These are phyloP conservation scores for Meyerozyma sp. DNA, from an alignment of 1,139 yeast genomes.

Conservation along the genomic window DNA sequence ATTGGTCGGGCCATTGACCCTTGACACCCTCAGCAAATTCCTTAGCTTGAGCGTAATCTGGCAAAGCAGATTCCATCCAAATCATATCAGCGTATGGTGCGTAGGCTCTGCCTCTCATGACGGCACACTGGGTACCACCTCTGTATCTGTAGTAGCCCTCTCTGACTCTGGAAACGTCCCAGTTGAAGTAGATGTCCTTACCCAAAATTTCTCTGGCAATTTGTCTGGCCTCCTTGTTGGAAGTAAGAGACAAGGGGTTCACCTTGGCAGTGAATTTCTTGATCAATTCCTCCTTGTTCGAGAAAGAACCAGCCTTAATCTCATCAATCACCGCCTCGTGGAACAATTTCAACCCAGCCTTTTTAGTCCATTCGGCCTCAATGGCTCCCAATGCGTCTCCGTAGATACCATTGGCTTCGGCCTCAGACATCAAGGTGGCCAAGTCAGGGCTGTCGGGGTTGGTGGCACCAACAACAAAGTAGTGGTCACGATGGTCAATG, in stretches of 20 bases:
- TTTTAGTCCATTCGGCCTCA: constrained; percentile 78
- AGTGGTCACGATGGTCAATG: constrained; percentile 92
- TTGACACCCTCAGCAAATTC: constrained; percentile 93
- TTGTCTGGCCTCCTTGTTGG: constrained; percentile 76
- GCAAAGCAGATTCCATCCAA: constrained; percentile 98
- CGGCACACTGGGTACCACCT: constrained; percentile 97
- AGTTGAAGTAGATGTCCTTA: constrained; percentile 82
- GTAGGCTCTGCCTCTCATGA: constrained; percentile 93
- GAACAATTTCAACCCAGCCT: constrained; percentile 85
- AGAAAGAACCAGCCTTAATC: constrained; percentile 55
- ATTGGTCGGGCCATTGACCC: constrained; percentile 75
- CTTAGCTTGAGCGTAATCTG: constrained; percentile 89
- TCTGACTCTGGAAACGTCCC: constrained; percentile 95
- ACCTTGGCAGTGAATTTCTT: constrained; percentile 63
- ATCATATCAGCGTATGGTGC: constrained; percentile 94
- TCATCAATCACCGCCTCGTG: constrained; percentile 88
- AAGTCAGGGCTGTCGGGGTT: constrained; percentile 75
- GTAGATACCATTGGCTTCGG: constrained; percentile 67
- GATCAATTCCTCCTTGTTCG: constrained; percentile 64
- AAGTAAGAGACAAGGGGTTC: constrained; percentile 67
- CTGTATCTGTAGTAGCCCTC: constrained; percentile 96
- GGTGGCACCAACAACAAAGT: constrained; percentile 85
- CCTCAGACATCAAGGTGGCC: constrained; percentile 74
- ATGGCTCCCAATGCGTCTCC: constrained; percentile 68
- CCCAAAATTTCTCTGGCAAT: constrained; percentile 77